Percentiles rank a stretch among this genome's conserved stretches.
phyloP scores from a whole-genome alignment of 2,329 filamentous ascomycete genomes.

The Fusarium haematococcum region DNA sequence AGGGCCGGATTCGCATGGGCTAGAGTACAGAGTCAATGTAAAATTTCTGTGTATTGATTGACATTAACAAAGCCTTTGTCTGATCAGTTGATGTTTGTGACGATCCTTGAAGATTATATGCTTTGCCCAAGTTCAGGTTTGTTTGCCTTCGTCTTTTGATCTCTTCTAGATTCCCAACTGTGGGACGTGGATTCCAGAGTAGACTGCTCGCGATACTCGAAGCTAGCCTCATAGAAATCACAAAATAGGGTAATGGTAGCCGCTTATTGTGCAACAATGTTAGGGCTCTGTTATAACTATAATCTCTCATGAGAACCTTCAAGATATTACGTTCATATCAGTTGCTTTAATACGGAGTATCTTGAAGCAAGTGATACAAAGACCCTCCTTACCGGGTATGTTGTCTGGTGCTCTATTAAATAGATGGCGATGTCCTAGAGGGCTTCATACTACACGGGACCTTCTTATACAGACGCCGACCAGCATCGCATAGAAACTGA shows the following conservation, averaged over 20 bases:
- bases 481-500: not conserved
- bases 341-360: not conserved
- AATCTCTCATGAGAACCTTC: not conserved
- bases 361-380: not conserved
- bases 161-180: not conserved
- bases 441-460: not conserved
- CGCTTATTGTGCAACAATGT: not conserved
- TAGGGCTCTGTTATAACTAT: not conserved
- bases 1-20: slow-evolving; percentile 6
- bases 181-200: not conserved
- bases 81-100: not conserved
- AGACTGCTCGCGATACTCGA: not conserved
- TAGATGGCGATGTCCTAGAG: not conserved
- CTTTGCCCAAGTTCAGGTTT: not conserved
- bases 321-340: not conserved
- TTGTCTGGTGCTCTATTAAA: not conserved
- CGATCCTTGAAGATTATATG: not conserved
- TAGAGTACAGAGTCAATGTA: slow-evolving; percentile 27
- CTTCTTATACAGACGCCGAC: not conserved
- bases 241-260: not conserved
- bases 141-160: not conserved
- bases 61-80: not conserved
- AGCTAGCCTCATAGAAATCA: not conserved
- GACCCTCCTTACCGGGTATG: not conserved
- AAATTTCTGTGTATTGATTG: slow-evolving; percentile 11